Evolutionary conservation across 2,329 filamentous ascomycete genomes (phyloP).

Genomic region (Lomentospora prolificans): DNA sequence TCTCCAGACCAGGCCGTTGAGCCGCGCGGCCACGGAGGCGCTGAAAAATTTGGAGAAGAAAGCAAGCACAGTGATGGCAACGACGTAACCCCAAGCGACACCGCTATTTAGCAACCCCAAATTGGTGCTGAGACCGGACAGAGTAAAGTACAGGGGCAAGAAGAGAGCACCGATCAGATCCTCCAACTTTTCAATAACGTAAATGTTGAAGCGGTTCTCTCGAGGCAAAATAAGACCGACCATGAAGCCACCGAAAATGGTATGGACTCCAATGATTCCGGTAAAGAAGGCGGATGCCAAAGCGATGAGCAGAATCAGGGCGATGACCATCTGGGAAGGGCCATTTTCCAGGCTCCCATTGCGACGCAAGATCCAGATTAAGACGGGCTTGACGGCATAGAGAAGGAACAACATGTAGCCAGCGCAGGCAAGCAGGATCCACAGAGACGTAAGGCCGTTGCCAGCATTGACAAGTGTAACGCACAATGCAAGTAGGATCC

Average conservation of each 20-base stretch:
- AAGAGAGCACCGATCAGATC: conserved; percentile 80
- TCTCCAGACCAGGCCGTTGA: conserved; percentile 75
- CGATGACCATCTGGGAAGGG: conserved; percentile 75
- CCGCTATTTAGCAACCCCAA: conserved; percentile 74
- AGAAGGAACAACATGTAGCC: conserved; percentile 70
- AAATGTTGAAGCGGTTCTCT: conserved; percentile 82
- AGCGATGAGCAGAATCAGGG: conserved; percentile 69
- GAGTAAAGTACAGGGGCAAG: conserved; percentile 83
- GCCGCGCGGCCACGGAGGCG: conserved; percentile 65
- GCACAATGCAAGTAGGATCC: conserved; percentile 86
- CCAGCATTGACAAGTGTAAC: conserved; percentile 87
- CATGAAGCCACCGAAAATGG: conserved; percentile 90
- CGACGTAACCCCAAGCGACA: conserved; percentile 80
- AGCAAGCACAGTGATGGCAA: conserved; percentile 72
- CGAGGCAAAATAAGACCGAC: conserved; percentile 84
- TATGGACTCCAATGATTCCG: conserved; percentile 79
- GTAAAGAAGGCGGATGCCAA: conserved; percentile 80
- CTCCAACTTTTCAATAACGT: conserved; percentile 87
- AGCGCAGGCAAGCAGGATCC: conserved; percentile 65
- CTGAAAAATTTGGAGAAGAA: conserved; percentile 80
- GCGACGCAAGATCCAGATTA: conserved; percentile 63
- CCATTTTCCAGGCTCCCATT: conserved; percentile 78
- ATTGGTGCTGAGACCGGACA: conserved; percentile 83
- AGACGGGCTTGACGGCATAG: conserved; percentile 61
- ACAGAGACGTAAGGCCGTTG: conserved; percentile 73